Base-by-base conservation (phyloP, 192 early-diverging fungal genomes). In the Umbelopsis sp. region DNA sequence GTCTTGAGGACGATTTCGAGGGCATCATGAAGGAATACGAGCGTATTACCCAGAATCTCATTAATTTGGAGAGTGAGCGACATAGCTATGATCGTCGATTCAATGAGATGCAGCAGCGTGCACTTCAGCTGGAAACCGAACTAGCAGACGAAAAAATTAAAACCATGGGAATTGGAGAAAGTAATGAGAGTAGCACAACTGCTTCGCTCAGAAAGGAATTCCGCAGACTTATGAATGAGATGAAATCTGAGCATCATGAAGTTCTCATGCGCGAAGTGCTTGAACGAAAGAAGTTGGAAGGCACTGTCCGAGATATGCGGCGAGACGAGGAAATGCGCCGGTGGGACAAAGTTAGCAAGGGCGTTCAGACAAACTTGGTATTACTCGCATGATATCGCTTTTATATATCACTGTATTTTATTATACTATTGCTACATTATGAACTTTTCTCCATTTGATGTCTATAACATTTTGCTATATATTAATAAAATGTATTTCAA, bases 171-270 rank as follows among this genome's bases (percentile, higher is more conserved):
- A 30, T 61, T 16, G 67, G 15, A 41, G 41, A 66, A 55, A 16
- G 18, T 64, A 21, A 44, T 13, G 71, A 78, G 9, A 70, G 71
- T 3, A 70, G 74, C 0, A 82, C 85, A 0, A 88, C 87, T 0
- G 74, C 83, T 10, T 77, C 83, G 0, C 66, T 88, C 23, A 69
- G 87, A 25, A 84, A 81, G 66, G 87, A 88, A 49, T 88, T 88
- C 49, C 67, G 87, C 48, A 75, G 78, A 16, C 80, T 86, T 64
- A 82, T 86, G 70, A 71, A 66, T 18, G 83, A 86, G 25, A 50
- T 84, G 33, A 80, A 79, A 65, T 55, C 68, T 11, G 87, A 88
- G 27, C 85, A 88, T 25, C 78, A 83, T 44, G 83, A 81, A 61
- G 52, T 71, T 0, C 65, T 88, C 21, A 76, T 80, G 4, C 74